phyloP scores from a whole-genome alignment of 169 alveolate genomes.

The Theileria orientalis region DNA sequence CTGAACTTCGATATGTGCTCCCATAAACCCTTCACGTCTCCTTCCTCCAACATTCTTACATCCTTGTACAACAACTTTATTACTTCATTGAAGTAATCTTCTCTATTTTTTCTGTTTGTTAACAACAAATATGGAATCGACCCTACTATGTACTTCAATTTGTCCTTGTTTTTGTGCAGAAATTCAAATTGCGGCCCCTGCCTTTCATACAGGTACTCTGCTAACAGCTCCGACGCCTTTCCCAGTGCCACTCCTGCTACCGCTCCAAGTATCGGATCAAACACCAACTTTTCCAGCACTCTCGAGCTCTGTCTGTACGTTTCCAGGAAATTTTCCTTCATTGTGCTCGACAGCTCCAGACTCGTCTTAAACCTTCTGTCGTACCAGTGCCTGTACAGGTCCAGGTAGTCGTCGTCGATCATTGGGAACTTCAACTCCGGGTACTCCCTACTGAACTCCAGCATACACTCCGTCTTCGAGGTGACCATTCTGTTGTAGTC shows the following conservation, averaged over 20 bases:
- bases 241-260: slow-evolving; percentile 34
- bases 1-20: no score
- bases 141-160: background rate
- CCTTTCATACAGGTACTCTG: background rate
- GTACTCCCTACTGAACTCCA: slow-evolving; percentile 21
- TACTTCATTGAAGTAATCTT: background rate
- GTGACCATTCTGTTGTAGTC: slow-evolving; percentile 32
- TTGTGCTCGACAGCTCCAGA: slow-evolving; percentile 24
- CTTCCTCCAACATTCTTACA: background rate
- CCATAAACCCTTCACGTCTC: background rate
- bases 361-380: background rate
- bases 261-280: slow-evolving; percentile 25
- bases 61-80: background rate
- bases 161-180: background rate
- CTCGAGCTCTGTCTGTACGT: slow-evolving; percentile 15
- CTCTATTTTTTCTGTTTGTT: background rate
- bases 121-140: background rate
- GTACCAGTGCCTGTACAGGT: slow-evolving; percentile 46
- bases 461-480: slow-evolving; percentile 31
- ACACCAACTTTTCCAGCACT: slow-evolving; percentile 7
- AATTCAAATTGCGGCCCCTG: background rate
- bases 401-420: slow-evolving; percentile 40
- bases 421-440: slow-evolving; percentile 60
- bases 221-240: background rate
- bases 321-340: slow-evolving; percentile 26